A percentile compares a stretch with the other conserved stretches of the same genome.
phyloP scores from a whole-genome alignment of 805 yeast genomes.

The Candida silvicultrix region DNA sequence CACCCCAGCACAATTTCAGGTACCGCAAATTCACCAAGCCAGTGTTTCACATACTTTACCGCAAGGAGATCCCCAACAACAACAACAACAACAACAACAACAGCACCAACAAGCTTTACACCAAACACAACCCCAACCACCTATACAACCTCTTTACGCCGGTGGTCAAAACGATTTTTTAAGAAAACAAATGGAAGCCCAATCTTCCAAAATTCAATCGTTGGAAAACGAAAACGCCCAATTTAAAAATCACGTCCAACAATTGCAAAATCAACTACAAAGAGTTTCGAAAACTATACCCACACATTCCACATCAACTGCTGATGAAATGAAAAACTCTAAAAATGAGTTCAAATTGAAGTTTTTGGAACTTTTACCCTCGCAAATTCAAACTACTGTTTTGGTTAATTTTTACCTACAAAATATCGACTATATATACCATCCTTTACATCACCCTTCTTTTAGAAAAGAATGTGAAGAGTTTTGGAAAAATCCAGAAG shows the following conservation, averaged over 20 bases:
- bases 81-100: neutral
- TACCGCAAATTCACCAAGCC: neutral
- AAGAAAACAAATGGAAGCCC: conserved; percentile 12
- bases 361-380: conserved; percentile 16
- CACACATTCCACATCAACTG: neutral
- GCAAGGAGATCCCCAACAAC: neutral
- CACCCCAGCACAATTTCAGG: neutral
- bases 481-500: conserved; percentile 16
- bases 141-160: neutral
- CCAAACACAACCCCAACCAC: neutral
- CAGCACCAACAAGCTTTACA: neutral
- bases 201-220: conserved; percentile 9
- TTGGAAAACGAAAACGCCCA: conserved; percentile 12
- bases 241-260: conserved; percentile 3
- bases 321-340: neutral
- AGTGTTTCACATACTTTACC: neutral
- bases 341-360: conserved; percentile 13
- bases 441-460: conserved; percentile 24
- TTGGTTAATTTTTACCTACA: conserved; percentile 21
- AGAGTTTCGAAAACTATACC: neutral
- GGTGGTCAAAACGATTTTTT: conserved; percentile 2
- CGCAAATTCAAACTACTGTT: conserved; percentile 18
- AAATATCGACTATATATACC: conserved; percentile 24
- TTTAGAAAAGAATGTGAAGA: conserved; percentile 12
- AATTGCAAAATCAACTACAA: conserved; percentile 8